These are phyloP conservation scores for Chenopodium berlandieri DNA, from an alignment of 148 eudicot genomes.

Conservation along the genomic window DNA sequence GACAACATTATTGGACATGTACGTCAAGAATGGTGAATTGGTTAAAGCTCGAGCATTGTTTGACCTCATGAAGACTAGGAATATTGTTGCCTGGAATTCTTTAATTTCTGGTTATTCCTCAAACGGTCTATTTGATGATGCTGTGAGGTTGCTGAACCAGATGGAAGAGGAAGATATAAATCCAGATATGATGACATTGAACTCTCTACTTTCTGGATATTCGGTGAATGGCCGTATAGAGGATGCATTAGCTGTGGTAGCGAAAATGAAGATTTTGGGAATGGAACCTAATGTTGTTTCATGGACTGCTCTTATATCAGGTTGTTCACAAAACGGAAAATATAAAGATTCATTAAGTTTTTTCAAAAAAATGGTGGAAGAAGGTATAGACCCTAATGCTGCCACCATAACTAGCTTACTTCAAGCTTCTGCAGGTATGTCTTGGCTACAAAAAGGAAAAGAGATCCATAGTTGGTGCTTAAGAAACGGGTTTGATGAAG, in stretches of 20 bases:
- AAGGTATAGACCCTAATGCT: slow-evolving; percentile 45
- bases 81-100: slow-evolving; percentile 56
- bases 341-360: slow-evolving; percentile 38
- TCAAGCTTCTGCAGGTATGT: slow-evolving; percentile 58
- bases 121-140: slow-evolving; percentile 46
- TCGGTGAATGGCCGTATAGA: slow-evolving; percentile 29
- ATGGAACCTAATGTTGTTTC: slow-evolving; percentile 45
- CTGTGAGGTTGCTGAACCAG: slow-evolving; percentile 28
- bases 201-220: slow-evolving; percentile 54
- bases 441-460: slow-evolving; percentile 49
- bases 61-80: slow-evolving; percentile 38
- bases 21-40: slow-evolving; percentile 46
- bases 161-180: slow-evolving; percentile 47
- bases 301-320: slow-evolving; percentile 60
- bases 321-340: slow-evolving; percentile 48
- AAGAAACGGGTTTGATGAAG: slow-evolving; percentile 42
- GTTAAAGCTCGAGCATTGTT: slow-evolving; percentile 43
- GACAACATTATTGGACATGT: slow-evolving; percentile 65
- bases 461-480: slow-evolving; percentile 48
- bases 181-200: slow-evolving; percentile 57
- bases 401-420: slow-evolving; percentile 52
- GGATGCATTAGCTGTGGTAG: slow-evolving; percentile 43
- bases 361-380: slow-evolving; percentile 43
- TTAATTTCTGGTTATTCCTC: slow-evolving; percentile 54
- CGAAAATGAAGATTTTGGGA: slow-evolving; percentile 41